Evolutionary conservation across 2,329 filamentous ascomycete species (phyloP).

Genomic region (Colletotrichum navitas): DNA sequence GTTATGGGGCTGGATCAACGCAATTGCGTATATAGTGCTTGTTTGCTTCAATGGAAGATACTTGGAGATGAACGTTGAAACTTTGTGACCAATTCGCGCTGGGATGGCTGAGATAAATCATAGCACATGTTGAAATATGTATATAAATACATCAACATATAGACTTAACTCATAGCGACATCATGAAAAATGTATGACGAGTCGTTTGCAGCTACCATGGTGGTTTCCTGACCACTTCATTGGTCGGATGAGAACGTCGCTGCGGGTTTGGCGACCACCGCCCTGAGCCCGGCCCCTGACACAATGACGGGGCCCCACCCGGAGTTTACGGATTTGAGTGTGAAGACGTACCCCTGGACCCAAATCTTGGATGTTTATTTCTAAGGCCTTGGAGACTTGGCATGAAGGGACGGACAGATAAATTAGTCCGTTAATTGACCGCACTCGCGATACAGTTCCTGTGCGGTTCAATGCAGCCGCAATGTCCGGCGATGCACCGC

Average conservation of each 20-base stretch:
- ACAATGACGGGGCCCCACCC: neutral
- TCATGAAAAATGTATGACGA: slow-evolving; percentile 11
- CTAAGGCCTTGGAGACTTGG: neutral
- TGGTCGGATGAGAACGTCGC: neutral
- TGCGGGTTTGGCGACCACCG: neutral
- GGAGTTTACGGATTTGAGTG: slow-evolving; percentile 8
- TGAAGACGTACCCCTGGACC: neutral
- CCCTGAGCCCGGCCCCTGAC: no score
- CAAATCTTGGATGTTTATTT: neutral
- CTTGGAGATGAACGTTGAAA: neutral
- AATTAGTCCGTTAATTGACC: slow-evolving; percentile 14
- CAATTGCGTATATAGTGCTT: neutral
- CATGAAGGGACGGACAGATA: neutral
- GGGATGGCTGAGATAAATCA: no score
- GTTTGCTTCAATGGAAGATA: neutral
- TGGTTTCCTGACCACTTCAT: neutral
- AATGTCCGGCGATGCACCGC: neutral
- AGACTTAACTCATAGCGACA: neutral
- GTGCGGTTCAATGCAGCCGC: neutral
- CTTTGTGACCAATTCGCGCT: no score
- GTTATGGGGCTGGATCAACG: neutral
- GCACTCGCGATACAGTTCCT: neutral
- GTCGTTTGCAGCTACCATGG: neutral
- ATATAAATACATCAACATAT: neutral
- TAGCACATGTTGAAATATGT: neutral